Evolutionary conservation across 1,139 yeast genomes (phyloP).

Genomic region (Debaryomycetaceae sp.): DNA sequence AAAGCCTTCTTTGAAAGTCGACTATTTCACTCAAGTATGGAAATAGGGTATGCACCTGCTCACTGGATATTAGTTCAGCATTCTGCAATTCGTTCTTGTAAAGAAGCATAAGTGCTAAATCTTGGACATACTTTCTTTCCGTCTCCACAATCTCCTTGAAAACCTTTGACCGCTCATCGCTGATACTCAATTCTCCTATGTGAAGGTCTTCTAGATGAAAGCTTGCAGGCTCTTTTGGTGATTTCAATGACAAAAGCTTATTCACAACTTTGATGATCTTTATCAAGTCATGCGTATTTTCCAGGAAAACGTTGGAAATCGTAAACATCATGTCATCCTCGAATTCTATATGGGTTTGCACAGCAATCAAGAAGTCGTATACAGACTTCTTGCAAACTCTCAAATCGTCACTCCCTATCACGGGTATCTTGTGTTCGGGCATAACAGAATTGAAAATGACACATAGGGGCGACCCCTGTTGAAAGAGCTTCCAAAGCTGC

Average conservation of each 20-base stretch:
- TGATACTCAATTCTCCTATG: conserved; percentile 28
- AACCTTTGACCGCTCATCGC: conserved; percentile 68
- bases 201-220: conserved; percentile 8
- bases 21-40: conserved; percentile 84
- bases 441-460: conserved; percentile 65
- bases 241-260: conserved; percentile 35
- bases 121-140: conserved; percentile 90
- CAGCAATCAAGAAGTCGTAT: conserved; percentile 85
- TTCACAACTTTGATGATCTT: conserved; percentile 71
- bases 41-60: conserved; percentile 75
- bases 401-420: conserved; percentile 71
- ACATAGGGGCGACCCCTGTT: conserved; percentile 91
- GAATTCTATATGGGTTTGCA: conserved; percentile 70
- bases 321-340: conserved; percentile 79
- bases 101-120: conserved; percentile 65
- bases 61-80: conserved; percentile 69
- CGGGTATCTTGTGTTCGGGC: conserved; percentile 41
- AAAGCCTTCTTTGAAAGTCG: conserved; percentile 87
- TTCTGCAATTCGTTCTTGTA: conserved; percentile 68
- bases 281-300: conserved; percentile 72
- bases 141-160: conserved; percentile 82
- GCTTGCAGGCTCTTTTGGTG: conserved; percentile 4
- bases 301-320: conserved; percentile 83
- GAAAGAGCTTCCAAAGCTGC: conserved; percentile 81
- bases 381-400: conserved; percentile 86